phyloP scores from a whole-genome alignment of 2,329 filamentous ascomycete species.

The Trichoderma lentiforme region DNA sequence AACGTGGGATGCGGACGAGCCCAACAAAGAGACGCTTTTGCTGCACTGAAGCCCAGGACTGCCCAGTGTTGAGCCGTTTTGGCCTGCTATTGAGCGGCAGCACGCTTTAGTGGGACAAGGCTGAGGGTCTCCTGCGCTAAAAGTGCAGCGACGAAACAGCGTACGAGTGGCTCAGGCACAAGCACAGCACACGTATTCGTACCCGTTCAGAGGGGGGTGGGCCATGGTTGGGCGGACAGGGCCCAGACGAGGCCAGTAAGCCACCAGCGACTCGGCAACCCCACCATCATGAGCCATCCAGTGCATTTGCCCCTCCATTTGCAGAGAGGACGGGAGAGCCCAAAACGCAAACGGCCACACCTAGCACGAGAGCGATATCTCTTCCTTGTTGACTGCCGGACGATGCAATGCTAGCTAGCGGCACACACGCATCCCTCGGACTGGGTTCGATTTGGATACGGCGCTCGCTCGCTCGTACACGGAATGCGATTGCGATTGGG shows the following conservation, averaged over 20 bases:
- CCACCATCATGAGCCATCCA: conserved; percentile 1
- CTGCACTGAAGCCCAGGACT: conserved; percentile 6
- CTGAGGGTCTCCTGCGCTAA: conserved; percentile 8
- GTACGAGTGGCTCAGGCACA: background rate
- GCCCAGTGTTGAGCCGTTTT: background rate
- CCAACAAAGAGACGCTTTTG: background rate
- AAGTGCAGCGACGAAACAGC: background rate
- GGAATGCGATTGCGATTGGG: background rate
- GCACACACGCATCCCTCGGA: background rate
- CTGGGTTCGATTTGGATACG: background rate
- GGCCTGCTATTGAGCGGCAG: background rate
- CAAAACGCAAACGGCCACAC: background rate
- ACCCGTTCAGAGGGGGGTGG: conserved; percentile 13
- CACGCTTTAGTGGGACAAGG: conserved; percentile 7
- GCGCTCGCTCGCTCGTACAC: background rate
- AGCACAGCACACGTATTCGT: conserved; percentile 15
- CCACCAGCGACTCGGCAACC: conserved; percentile 5
- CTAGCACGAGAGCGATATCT: background rate
- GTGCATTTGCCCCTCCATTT: conserved; percentile 6
- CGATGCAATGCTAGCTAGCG: background rate
- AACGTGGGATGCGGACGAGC: background rate
- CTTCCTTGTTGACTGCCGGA: background rate
- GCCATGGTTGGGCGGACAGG: conserved; percentile 9
- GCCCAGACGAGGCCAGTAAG: conserved; percentile 1
- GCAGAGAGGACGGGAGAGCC: background rate